Evolutionary conservation across 306 rosid species (phyloP), one percentile per base, ranked within the genome.

Genomic region (Inga oerstediana): DNA sequence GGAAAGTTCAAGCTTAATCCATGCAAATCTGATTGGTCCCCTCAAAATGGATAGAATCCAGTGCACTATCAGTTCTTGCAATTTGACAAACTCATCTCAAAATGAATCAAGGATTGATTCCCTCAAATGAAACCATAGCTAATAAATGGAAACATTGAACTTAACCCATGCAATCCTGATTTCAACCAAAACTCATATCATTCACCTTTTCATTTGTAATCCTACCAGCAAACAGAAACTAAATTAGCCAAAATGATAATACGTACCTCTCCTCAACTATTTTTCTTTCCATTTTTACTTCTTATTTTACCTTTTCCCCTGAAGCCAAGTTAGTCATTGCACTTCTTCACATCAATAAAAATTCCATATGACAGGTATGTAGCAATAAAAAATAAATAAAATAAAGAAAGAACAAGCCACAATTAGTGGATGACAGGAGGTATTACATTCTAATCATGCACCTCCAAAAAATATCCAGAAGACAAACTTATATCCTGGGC

Each of bases 151-250:
- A 58, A 48, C 24, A 64, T 52, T 79, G 56, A 72, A 82, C 58
- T 75, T 46, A 48, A 79, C 73, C 51, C 82, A 75, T 61, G 49
- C 15, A 72, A 75, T 79, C 82, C 68, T 74, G 66, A 67, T 74
- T 78, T 76, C 73, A 74, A 30, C 83, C 24, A 45, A 61, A 75
- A 43, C 76, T 68, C 54, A 41, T 20, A 46, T 35, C 24, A 52
- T 59, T 51, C 58, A 52, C 79, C 72, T 32, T 44, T 39, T 81
- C 65, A 41, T 51, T 39, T 19, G 64, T 41, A 62, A 74, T 79
- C 58, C 27, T n/a, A 58, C 39, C 39, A 34, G 61, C 43, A 80
- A 51, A 37, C 37, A 37, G 54, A 54, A 80, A 62, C 51, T 61
- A 41, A 77, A 49, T 39, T 7, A 44, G 30, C 54, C 35, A 59